Conservation (phyloP, 352 stramenopile species). For the Nothophytophthora sp. region DNA sequence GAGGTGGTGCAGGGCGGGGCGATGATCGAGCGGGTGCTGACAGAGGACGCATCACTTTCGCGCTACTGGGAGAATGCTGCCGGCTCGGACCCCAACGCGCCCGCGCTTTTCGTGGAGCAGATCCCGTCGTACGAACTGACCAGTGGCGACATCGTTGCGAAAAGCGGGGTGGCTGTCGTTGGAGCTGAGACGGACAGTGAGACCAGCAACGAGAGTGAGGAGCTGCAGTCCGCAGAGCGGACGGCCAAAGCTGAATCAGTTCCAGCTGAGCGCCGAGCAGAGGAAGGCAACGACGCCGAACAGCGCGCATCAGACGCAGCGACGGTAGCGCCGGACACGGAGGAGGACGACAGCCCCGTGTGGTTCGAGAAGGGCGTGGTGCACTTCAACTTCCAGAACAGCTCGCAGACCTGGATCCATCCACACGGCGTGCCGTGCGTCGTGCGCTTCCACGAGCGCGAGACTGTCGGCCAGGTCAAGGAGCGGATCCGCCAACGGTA, state of each 20-base stretch:
- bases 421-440: slow-evolving; percentile 71
- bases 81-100: slow-evolving; percentile 35
- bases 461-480: slow-evolving; percentile 72
- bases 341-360: slow-evolving; percentile 18
- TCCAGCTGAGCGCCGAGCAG: not conserved
- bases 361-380: slow-evolving; percentile 62
- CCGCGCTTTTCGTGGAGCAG: slow-evolving; percentile 60
- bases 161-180: not conserved
- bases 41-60: slow-evolving; percentile 37
- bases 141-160: slow-evolving; percentile 6
- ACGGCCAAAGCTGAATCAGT: not conserved
- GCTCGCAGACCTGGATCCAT: slow-evolving; percentile 66
- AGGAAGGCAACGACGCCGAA: not conserved
- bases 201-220: not conserved
- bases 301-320: not conserved
- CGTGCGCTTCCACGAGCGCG: slow-evolving; percentile 61
- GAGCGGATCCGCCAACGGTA: slow-evolving; percentile 69
- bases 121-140: slow-evolving; percentile 33
- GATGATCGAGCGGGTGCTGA: slow-evolving; percentile 51
- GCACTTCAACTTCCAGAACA: slow-evolving; percentile 75
- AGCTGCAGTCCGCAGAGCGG: not conserved
- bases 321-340: no score
- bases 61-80: slow-evolving; percentile 42
- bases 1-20: slow-evolving; percentile 65
- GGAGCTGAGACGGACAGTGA: not conserved